A percentile compares a stretch with the other conserved stretches of the same genome.
phyloP scores from a whole-genome alignment of 257 asterid species.

The Agastache rugosa region DNA sequence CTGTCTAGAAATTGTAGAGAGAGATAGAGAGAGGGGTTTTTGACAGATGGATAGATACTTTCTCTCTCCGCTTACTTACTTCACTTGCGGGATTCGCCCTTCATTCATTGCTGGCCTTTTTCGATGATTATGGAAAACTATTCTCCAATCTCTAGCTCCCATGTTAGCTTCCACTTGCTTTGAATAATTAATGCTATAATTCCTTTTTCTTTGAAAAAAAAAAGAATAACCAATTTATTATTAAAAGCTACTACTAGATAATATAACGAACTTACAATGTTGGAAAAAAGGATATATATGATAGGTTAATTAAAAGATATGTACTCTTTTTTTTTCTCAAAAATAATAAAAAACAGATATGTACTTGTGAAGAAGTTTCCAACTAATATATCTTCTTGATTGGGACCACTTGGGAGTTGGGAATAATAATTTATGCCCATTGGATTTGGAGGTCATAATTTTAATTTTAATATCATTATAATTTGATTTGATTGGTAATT shows the following conservation, averaged over 20 bases:
- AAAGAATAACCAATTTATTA: too few species aligned
- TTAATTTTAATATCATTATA: too few species aligned
- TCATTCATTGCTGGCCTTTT: conserved; percentile 47
- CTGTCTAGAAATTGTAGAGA: conserved; percentile 27
- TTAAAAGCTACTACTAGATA: too few species aligned
- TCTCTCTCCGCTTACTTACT: conserved; percentile 58
- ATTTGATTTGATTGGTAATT: too few species aligned
- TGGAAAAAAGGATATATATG: background rate
- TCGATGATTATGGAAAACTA: conserved; percentile 25
- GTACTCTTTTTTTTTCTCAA: too few species aligned
- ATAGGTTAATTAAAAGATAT: too few species aligned
- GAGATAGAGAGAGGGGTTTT: background rate
- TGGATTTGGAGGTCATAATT: background rate
- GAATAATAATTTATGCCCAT: background rate
- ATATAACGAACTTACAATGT: background rate
- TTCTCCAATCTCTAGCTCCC: conserved; percentile 30
- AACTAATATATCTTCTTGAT: background rate
- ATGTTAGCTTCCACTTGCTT: background rate
- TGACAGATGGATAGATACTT: conserved; percentile 41
- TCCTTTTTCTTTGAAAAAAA: background rate
- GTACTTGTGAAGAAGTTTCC: background rate
- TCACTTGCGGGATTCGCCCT: conserved; percentile 63
- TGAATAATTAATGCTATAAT: conserved; percentile 1
- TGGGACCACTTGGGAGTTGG: conserved; percentile 5
- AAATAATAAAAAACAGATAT: background rate